These are phyloP conservation scores for Eutrema salsugineum DNA, from an alignment of 441 rosid species.

Conservation along the genomic window DNA sequence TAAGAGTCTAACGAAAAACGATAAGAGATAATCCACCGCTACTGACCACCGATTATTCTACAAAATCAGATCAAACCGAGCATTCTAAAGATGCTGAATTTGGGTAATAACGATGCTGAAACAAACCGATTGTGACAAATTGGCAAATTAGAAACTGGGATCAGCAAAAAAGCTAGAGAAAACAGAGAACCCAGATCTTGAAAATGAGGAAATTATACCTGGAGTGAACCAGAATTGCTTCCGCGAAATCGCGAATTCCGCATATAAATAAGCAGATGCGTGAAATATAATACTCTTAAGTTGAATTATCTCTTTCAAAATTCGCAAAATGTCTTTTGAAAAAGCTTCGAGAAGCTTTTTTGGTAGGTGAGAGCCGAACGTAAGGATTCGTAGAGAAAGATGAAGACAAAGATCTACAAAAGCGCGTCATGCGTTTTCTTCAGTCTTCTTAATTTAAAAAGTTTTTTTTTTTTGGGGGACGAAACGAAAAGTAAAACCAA, in stretches of 20 bases:
- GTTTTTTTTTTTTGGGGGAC: background rate
- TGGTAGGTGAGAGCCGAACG: slow-evolving; percentile 24
- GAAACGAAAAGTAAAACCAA: background rate
- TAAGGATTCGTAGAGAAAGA: slow-evolving; percentile 2
- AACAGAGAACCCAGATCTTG: slow-evolving; percentile 10
- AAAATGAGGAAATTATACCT: slow-evolving; percentile 18
- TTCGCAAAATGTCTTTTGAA: background rate
- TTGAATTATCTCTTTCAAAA: slow-evolving; percentile 2
- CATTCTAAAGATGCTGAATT: background rate
- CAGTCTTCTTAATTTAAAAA: background rate
- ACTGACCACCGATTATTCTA: slow-evolving; percentile 23
- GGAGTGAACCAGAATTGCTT: slow-evolving; percentile 28
- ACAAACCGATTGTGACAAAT: background rate
- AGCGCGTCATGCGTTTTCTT: slow-evolving; percentile 24
- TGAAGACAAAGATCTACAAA: slow-evolving; percentile 19
- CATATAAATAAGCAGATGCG: slow-evolving; percentile 2
- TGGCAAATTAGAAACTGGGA: background rate
- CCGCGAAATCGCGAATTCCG: slow-evolving; percentile 26
- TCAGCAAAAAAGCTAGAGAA: background rate
- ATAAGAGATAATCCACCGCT: slow-evolving; percentile 2
- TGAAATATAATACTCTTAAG: background rate
- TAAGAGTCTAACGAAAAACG: slow-evolving; percentile 18
- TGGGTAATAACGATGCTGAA: background rate
- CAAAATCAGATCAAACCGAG: slow-evolving; percentile 17
- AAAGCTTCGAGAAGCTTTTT: background rate